Evolutionary conservation across 129 eudicot genomes (phyloP).

Genomic region (Solidago caesia): DNA sequence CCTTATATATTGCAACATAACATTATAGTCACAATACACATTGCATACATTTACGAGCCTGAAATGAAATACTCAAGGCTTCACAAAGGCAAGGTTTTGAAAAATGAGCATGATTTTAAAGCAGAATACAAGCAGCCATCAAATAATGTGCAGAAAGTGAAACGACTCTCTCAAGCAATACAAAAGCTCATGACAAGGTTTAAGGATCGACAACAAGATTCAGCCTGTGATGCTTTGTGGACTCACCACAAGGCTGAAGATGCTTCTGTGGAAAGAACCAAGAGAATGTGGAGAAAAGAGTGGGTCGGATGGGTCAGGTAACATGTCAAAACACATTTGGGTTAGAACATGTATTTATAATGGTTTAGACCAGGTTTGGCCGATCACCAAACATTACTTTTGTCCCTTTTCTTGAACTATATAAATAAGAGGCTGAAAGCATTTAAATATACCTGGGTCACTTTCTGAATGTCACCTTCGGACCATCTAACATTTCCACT

Average conservation of each 20-base stretch:
- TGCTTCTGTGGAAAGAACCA: slow-evolving; percentile 9
- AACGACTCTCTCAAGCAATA: slow-evolving; percentile 25
- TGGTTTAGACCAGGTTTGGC: neutral
- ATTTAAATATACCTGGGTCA: too few relatives aligned
- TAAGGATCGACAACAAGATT: slow-evolving; percentile 25
- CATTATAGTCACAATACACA: neutral
- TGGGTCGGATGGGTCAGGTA: neutral
- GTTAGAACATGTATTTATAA: neutral
- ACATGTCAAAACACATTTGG: neutral
- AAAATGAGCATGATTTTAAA: slow-evolving; percentile 10
- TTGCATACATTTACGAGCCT: neutral
- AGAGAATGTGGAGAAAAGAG: neutral
- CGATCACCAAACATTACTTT: neutral
- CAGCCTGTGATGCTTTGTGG: slow-evolving; percentile 20
- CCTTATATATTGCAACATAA: slow-evolving; percentile 25
- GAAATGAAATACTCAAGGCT: slow-evolving; percentile 30
- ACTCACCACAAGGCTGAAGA: slow-evolving; percentile 1
- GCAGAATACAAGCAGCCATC: slow-evolving; percentile 7
- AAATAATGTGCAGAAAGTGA: slow-evolving; percentile 21
- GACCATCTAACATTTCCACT: neutral
- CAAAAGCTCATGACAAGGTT: slow-evolving; percentile 18
- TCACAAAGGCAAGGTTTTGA: slow-evolving; percentile 15
- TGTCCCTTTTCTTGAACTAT: neutral
- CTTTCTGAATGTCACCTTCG: neutral
- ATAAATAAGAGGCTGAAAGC: neutral